Conservation (phyloP, 768 basidiomycete genomes). For the Leccinum rimulosum region DNA sequence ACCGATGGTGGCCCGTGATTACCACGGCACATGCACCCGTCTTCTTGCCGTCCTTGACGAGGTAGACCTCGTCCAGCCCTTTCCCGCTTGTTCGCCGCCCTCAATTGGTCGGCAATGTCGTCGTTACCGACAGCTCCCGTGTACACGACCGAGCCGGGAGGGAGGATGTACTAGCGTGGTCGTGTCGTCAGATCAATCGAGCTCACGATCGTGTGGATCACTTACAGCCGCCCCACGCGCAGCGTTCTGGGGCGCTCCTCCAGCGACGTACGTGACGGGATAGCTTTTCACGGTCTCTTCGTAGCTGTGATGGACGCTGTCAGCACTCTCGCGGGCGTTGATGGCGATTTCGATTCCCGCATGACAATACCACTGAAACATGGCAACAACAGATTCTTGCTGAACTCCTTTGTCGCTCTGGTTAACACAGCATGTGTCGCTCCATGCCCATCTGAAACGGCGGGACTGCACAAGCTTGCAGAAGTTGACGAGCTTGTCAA, state of each 20-base stretch:
- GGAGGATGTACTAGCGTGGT: slow-evolving; percentile 75
- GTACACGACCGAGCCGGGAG: slow-evolving; percentile 86
- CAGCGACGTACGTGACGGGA: slow-evolving; percentile 87
- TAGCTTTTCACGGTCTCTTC: slow-evolving; percentile 78
- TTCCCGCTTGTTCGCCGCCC: slow-evolving; percentile 86
- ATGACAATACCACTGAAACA: no score
- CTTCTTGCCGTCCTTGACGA: slow-evolving; percentile 80
- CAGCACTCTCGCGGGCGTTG: neutral
- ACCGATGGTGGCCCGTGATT: slow-evolving; percentile 92
- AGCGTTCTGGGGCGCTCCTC: slow-evolving; percentile 95
- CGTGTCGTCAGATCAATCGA: neutral
- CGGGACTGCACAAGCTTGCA: no score
- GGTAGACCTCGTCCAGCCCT: slow-evolving; percentile 85
- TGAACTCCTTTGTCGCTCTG: no score
- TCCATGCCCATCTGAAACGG: no score
- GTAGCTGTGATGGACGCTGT: slow-evolving; percentile 54
- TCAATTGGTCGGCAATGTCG: slow-evolving; percentile 84
- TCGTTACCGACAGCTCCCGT: slow-evolving; percentile 94
- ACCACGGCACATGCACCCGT: slow-evolving; percentile 97
- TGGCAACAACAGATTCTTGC: no score
- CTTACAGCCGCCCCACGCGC: slow-evolving; percentile 94
- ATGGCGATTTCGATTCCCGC: neutral
- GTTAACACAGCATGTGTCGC: no score
- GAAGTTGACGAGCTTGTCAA: no score
- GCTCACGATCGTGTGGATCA: slow-evolving; percentile 8